Percentiles rank a stretch among this genome's conserved stretches.
These are phyloP conservation scores for Yamadazyma kanchanaburiensis DNA, from an alignment of 1,139 yeast genomes.

Conservation along the genomic window DNA sequence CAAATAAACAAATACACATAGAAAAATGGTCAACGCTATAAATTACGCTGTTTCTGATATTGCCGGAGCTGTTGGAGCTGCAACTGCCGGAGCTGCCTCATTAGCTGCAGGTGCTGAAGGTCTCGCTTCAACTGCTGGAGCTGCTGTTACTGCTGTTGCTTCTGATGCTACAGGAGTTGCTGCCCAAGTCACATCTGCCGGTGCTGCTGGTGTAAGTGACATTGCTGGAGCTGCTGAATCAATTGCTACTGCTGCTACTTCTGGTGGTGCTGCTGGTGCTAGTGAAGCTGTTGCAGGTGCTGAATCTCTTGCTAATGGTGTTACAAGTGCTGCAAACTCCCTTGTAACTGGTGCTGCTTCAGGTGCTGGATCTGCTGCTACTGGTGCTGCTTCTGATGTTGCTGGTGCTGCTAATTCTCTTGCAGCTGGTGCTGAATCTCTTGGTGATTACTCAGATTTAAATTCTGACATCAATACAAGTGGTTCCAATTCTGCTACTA, in stretches of 20 bases:
- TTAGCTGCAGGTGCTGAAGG: slow-evolving; percentile 5
- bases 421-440: slow-evolving; percentile 17
- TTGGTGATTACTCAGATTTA: slow-evolving; percentile 4
- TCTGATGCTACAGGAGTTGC: slow-evolving; percentile 5
- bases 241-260: slow-evolving; percentile 10
- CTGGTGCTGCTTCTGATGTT: slow-evolving; percentile 35
- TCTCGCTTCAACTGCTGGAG: slow-evolving; percentile 6
- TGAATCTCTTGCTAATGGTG: slow-evolving; percentile 28
- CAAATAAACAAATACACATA: not conserved
- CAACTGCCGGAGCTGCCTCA: slow-evolving; percentile 4
- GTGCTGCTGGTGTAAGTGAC: slow-evolving; percentile 3
- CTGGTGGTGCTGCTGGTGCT: slow-evolving; percentile 9
- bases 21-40: slow-evolving; percentile 19
- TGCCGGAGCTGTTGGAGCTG: slow-evolving; percentile 6
- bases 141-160: slow-evolving; percentile 4
- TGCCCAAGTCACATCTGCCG: slow-evolving; percentile 3
- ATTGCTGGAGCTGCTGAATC: slow-evolving; percentile 7
- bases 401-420: slow-evolving; percentile 31
- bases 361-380: slow-evolving; percentile 10
- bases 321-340: slow-evolving; percentile 26
- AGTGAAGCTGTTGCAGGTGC: slow-evolving; percentile 32
- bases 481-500: slow-evolving; percentile 4
- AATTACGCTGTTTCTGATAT: slow-evolving; percentile 17
- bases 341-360: slow-evolving; percentile 12
- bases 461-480: slow-evolving; percentile 1